These are phyloP conservation scores for Orobanche coerulescens DNA, from an alignment of 257 asterid genomes.

Conservation along the genomic window DNA sequence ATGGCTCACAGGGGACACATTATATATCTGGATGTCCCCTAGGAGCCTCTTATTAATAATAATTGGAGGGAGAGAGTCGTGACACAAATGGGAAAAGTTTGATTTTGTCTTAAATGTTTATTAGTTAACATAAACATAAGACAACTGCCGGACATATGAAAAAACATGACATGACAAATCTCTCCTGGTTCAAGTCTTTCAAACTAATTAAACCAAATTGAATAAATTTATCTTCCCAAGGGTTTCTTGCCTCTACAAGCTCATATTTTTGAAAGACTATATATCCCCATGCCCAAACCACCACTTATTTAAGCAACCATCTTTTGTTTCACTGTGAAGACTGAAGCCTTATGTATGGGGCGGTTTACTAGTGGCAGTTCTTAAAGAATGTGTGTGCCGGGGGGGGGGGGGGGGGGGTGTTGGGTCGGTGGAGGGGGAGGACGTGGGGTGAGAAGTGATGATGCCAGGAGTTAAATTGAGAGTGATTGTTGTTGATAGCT, in stretches of 20 bases:
- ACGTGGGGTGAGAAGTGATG: too few relatives aligned
- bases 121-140: background rate
- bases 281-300: background rate
- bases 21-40: background rate
- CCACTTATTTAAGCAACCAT: background rate
- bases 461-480: background rate
- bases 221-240: background rate
- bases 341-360: background rate
- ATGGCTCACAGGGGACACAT: background rate
- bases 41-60: background rate
- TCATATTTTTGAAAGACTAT: background rate
- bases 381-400: background rate
- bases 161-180: background rate
- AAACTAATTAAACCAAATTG: background rate
- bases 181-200: background rate
- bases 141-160: background rate
- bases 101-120: background rate
- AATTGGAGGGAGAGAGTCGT: background rate
- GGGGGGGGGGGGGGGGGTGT: background rate
- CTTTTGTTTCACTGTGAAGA: background rate
- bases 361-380: conserved; percentile 4
- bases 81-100: background rate
- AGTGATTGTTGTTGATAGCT: background rate
- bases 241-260: background rate
- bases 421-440: too few relatives aligned